A percentile compares a stretch with the other conserved stretches of the same genome.
These are phyloP conservation scores for Suillus alpinus DNA, from an alignment of 768 basidiomycete species.

Conservation along the genomic window DNA sequence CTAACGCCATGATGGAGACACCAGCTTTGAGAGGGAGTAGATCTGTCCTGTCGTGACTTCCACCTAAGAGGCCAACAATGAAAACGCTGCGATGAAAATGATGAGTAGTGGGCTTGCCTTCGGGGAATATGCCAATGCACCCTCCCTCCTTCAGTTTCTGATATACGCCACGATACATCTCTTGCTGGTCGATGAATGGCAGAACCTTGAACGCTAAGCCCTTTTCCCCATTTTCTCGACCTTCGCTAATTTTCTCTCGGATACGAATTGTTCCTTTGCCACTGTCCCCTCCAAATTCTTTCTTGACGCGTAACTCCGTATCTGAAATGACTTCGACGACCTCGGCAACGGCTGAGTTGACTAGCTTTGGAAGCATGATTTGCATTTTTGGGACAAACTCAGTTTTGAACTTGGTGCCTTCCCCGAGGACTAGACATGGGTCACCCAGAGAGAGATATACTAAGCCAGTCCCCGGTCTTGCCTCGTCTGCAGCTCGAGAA, in stretches of 20 bases:
- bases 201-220: constrained; percentile 81
- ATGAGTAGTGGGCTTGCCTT: constrained; percentile 56
- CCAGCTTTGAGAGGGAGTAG: constrained; percentile 96
- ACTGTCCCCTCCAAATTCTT: constrained; percentile 81
- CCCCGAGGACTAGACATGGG: constrained; percentile 79
- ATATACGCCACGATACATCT: constrained; percentile 95
- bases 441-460: constrained; percentile 73
- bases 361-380: constrained; percentile 79
- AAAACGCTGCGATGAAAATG: neutral
- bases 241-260: constrained; percentile 64
- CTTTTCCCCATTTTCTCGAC: constrained; percentile 46
- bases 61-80: constrained; percentile 51
- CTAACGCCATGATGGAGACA: constrained; percentile 96
- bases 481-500: constrained; percentile 84
- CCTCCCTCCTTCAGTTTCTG: constrained; percentile 81
- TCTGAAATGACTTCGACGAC: constrained; percentile 88
- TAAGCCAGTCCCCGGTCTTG: constrained; percentile 70
- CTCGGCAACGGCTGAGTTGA: constrained; percentile 76
- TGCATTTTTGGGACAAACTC: constrained; percentile 80
- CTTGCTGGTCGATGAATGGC: constrained; percentile 89
- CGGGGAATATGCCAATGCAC: constrained; percentile 96
- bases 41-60: constrained; percentile 97
- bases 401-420: constrained; percentile 70
- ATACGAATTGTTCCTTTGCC: constrained; percentile 69
- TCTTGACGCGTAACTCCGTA: constrained; percentile 78